phyloP scores from a whole-genome alignment of 345 rosid genomes.

The Populus deltoides region DNA sequence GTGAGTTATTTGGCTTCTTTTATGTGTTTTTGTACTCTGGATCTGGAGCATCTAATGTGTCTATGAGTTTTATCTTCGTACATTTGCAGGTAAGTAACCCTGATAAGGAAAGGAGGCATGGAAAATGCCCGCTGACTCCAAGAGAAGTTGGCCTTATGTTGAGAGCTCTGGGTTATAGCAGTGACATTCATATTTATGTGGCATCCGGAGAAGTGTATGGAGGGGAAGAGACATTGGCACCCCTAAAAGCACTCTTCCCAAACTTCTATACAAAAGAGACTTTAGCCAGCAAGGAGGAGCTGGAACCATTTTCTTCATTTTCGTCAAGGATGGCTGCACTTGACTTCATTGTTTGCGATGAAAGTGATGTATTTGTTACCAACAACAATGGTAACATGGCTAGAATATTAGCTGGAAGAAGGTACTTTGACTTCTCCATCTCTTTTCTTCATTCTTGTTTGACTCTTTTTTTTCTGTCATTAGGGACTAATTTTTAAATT shows the following conservation, averaged over 20 bases:
- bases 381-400: constrained; percentile 99
- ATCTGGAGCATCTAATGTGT: background rate
- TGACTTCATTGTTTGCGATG: constrained; percentile 89
- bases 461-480: background rate
- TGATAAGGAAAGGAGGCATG: constrained; percentile 93
- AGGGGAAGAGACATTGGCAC: constrained; percentile 79
- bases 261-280: constrained; percentile 84
- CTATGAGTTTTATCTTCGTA: constrained; percentile 1
- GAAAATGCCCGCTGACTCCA: constrained; percentile 96
- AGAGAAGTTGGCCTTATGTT: constrained; percentile 95
- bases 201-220: constrained; percentile 97
- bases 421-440: constrained; percentile 36
- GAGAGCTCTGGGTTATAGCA: constrained; percentile 92
- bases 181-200: constrained; percentile 84
- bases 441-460: background rate
- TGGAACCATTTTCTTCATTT: constrained; percentile 66
- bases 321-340: constrained; percentile 99
- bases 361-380: constrained; percentile 92
- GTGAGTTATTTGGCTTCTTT: constrained; percentile 2
- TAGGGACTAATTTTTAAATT: constrained; percentile 11
- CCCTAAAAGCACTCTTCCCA: constrained; percentile 83
- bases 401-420: constrained; percentile 82
- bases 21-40: background rate
- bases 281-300: constrained; percentile 69
- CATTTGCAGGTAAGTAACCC: constrained; percentile 61